These are phyloP conservation scores for Wakefieldia striispora DNA, from an alignment of 768 basidiomycete species.

Conservation along the genomic window DNA sequence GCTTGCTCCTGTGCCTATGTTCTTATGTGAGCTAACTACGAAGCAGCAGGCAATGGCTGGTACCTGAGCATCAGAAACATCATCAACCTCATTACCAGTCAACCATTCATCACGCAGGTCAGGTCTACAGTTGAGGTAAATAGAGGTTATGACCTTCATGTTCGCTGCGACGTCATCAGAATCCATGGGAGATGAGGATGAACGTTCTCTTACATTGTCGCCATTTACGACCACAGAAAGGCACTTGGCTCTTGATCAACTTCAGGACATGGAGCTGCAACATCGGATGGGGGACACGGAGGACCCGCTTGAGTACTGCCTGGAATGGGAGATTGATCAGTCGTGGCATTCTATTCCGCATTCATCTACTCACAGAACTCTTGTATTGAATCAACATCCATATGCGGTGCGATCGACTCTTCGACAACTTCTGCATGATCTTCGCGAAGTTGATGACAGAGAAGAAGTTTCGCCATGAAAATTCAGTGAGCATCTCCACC, in stretches of 20 bases:
- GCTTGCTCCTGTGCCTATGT: conserved; percentile 91
- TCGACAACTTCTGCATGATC: conserved; percentile 96
- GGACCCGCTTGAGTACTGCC: conserved; percentile 94
- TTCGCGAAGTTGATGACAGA: conserved; percentile 96
- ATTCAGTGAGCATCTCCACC: conserved; percentile 88
- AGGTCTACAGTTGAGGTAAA: conserved; percentile 95
- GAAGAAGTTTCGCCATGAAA: conserved; percentile 98
- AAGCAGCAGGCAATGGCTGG: conserved; percentile 13
- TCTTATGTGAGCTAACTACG: conserved; percentile 10
- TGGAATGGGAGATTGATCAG: conserved; percentile 34
- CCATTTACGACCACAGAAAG: conserved; percentile 98
- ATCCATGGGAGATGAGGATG: neutral
- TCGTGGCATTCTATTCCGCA: neutral
- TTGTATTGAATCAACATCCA: conserved; percentile 98
- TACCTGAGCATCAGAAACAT: conserved; percentile 88
- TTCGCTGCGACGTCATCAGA: conserved; percentile 60
- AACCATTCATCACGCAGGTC: conserved; percentile 98
- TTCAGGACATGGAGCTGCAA: conserved; percentile 94
- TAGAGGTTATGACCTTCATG: conserved; percentile 99
- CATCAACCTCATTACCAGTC: conserved; percentile 88
- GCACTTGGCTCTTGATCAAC: conserved; percentile 98
- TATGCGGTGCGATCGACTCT: conserved; percentile 90
- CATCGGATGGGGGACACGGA: conserved; percentile 92
- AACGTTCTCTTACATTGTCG: conserved; percentile 69
- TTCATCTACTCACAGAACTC: conserved; percentile 71